Conservation (phyloP, 768 basidiomycete species). For the Lyophyllum semitale region DNA sequence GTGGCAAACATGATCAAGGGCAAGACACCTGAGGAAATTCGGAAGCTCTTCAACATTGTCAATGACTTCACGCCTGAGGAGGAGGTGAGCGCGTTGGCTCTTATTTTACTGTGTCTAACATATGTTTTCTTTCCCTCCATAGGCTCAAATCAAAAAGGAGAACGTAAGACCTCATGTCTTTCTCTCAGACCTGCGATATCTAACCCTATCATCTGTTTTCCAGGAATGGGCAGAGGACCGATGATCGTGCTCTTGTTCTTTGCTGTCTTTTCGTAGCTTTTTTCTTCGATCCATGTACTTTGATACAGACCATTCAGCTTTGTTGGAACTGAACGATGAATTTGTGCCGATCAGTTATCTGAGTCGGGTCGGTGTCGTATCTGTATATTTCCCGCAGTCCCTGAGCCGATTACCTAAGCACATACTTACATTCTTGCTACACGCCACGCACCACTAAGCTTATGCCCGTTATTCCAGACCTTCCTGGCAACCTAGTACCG, state of each 20-base stretch:
- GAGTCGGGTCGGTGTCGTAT: too few species aligned
- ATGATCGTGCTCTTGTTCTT: constrained; percentile 39
- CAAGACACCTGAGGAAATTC: constrained; percentile 98
- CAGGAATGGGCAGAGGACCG: constrained; percentile 97
- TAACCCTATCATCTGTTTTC: constrained; percentile 16
- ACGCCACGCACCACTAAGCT: too few species aligned
- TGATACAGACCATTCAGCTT: constrained; percentile 4
- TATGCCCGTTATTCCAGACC: constrained; percentile 63
- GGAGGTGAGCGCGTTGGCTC: constrained; percentile 60
- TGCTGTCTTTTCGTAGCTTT: constrained; percentile 15
- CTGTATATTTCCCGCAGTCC: background rate
- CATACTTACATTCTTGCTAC: too few species aligned
- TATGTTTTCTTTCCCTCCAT: constrained; percentile 13
- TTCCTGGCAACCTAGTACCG: constrained; percentile 63
- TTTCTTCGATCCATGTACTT: constrained; percentile 21
- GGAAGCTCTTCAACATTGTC: constrained; percentile 96
- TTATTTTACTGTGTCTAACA: constrained; percentile 6
- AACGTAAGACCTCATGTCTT: constrained; percentile 62
- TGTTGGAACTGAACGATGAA: too few species aligned
- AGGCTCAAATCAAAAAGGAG: constrained; percentile 99
- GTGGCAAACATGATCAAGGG: constrained; percentile 99
- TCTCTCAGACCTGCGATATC: constrained; percentile 5
- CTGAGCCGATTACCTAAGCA: constrained; percentile 6
- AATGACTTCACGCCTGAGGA: constrained; percentile 99
- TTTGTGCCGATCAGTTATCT: background rate